phyloP scores from a whole-genome alignment of 2,329 filamentous ascomycete species.

The Fusarium virguliforme region DNA sequence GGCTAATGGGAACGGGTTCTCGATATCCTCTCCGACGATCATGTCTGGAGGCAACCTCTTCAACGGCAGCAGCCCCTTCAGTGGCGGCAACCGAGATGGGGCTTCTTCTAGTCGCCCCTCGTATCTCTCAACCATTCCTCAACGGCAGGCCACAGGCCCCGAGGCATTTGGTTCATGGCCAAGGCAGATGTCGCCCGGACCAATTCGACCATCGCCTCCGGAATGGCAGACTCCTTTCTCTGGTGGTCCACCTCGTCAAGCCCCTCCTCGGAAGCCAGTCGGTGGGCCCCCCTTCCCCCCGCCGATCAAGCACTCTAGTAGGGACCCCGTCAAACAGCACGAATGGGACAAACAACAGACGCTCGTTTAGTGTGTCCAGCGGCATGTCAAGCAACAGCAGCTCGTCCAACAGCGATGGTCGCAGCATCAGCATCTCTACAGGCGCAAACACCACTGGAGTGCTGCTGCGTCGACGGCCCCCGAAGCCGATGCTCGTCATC shows the following conservation, averaged over 20 bases:
- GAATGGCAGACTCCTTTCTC: slow-evolving; percentile 30
- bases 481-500: slow-evolving; percentile 56
- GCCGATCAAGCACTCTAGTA: slow-evolving; percentile 32
- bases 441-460: slow-evolving; percentile 50
- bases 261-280: slow-evolving; percentile 39
- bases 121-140: slow-evolving; percentile 42
- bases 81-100: not conserved
- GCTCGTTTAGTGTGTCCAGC: slow-evolving; percentile 48
- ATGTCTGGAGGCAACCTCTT: not conserved
- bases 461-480: slow-evolving; percentile 52
- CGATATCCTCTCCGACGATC: slow-evolving; percentile 15
- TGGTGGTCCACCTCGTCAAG: slow-evolving; percentile 28
- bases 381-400: slow-evolving; percentile 46
- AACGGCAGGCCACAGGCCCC: slow-evolving; percentile 36
- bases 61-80: not conserved
- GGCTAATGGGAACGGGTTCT: slow-evolving; percentile 16
- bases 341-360: slow-evolving; percentile 28
- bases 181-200: slow-evolving; percentile 37
- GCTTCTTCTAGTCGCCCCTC: slow-evolving; percentile 23
- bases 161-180: slow-evolving; percentile 40
- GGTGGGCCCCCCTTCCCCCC: slow-evolving; percentile 36
- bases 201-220: slow-evolving; percentile 33
- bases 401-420: slow-evolving; percentile 48
- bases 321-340: slow-evolving; percentile 23
- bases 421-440: slow-evolving; percentile 48